phyloP scores from a whole-genome alignment of 805 yeast species.

The Teunomyces tritomae region DNA sequence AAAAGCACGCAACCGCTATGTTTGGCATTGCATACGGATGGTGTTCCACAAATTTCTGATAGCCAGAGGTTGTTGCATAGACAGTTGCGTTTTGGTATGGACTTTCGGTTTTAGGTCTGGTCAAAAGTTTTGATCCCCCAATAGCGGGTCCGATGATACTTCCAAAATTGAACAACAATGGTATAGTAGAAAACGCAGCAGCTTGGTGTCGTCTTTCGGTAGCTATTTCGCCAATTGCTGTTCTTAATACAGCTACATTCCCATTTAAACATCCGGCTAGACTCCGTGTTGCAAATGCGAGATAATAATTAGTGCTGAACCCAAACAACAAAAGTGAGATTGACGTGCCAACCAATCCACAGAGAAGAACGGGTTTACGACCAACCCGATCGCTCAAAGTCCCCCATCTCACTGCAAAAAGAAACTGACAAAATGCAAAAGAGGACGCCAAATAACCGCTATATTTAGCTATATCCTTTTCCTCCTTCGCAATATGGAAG shows the following conservation, averaged over 20 bases:
- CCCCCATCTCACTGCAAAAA: slow-evolving; percentile 30
- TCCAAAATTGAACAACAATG: slow-evolving; percentile 33
- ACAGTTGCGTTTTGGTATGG: slow-evolving; percentile 13
- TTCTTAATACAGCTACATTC: slow-evolving; percentile 30
- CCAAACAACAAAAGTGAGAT: slow-evolving; percentile 27
- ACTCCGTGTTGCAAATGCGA: slow-evolving; percentile 28
- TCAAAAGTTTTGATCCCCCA: slow-evolving; percentile 28
- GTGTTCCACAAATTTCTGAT: slow-evolving; percentile 26
- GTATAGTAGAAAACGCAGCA: slow-evolving; percentile 28
- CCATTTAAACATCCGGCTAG: slow-evolving; percentile 30
- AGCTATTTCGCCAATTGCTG: slow-evolving; percentile 32
- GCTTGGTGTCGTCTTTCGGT: slow-evolving; percentile 29
- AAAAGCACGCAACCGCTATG: slow-evolving; percentile 28
- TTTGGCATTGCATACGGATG: slow-evolving; percentile 41
- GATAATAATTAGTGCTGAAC: slow-evolving; percentile 24
- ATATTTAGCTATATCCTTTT: slow-evolving; percentile 18
- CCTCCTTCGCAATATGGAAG: slow-evolving; percentile 17
- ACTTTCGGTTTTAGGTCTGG: slow-evolving; percentile 19
- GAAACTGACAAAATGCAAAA: slow-evolving; percentile 22
- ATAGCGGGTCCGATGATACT: slow-evolving; percentile 31
- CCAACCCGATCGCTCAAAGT: slow-evolving; percentile 27
- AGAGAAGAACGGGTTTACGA: slow-evolving; percentile 24
- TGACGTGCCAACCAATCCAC: slow-evolving; percentile 26
- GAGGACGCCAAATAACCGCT: slow-evolving; percentile 20
- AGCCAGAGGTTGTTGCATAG: slow-evolving; percentile 6